Conservation (phyloP, 2,329 filamentous ascomycete species). For the Alternaria sp. region DNA sequence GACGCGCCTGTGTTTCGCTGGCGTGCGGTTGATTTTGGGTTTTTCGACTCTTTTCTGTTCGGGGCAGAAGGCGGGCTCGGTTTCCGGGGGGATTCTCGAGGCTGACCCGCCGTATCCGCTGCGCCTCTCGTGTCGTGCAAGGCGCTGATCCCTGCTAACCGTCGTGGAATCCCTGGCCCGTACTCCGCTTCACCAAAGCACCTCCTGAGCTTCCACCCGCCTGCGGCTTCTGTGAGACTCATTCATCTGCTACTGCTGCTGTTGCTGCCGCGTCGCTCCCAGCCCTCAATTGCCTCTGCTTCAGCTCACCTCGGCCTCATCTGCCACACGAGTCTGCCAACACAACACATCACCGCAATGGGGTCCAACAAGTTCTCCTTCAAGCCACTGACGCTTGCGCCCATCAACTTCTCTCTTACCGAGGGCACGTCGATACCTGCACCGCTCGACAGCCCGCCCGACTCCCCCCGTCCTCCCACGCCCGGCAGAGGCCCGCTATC, state of each 20-base stretch:
- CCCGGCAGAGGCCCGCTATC: conserved; percentile 52
- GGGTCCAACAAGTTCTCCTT: conserved; percentile 39
- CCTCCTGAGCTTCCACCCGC: conserved; percentile 44
- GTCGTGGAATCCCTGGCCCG: conserved; percentile 33
- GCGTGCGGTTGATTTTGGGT: not conserved
- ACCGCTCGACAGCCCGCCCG: conserved; percentile 52
- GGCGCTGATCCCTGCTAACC: conserved; percentile 22
- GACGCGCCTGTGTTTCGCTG: not conserved
- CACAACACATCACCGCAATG: conserved; percentile 29
- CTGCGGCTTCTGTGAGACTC: conserved; percentile 30
- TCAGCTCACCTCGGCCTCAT: conserved; percentile 16
- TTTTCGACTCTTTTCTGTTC: not conserved
- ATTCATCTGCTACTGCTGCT: conserved; percentile 21
- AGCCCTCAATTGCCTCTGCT: conserved; percentile 28
- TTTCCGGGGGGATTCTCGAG: conserved; percentile 4
- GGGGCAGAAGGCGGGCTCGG: not conserved
- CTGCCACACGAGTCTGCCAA: conserved; percentile 11
- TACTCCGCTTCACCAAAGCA: conserved; percentile 33
- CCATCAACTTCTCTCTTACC: conserved; percentile 55
- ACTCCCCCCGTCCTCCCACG: conserved; percentile 51
- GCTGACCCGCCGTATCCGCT: conserved; percentile 13
- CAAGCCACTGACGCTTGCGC: conserved; percentile 49
- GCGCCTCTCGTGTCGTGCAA: conserved; percentile 29
- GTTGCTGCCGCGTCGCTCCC: conserved; percentile 24
- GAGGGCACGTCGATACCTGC: conserved; percentile 55